These are phyloP conservation scores for Hypoxylon sp. DNA, from an alignment of 2,329 filamentous ascomycete genomes.

Conservation along the genomic window DNA sequence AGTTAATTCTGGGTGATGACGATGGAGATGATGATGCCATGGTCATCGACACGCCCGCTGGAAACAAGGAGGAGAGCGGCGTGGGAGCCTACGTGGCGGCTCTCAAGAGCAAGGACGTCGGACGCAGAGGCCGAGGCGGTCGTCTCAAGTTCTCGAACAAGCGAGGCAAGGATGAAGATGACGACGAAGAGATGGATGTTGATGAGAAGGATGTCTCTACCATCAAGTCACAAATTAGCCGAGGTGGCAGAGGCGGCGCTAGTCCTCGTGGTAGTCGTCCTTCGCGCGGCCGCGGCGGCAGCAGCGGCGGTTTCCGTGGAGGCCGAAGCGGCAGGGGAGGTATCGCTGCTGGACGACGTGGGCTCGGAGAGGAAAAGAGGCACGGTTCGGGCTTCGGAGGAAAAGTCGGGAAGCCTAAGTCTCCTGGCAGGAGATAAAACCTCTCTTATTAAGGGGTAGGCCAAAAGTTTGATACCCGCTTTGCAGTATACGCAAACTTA, in stretches of 20 bases:
- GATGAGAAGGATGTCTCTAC: constrained; percentile 58
- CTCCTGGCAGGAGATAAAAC: constrained; percentile 44
- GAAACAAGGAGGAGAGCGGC: constrained; percentile 58
- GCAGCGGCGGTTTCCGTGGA: constrained; percentile 34
- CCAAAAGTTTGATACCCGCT: constrained; percentile 39
- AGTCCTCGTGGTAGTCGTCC: constrained; percentile 38
- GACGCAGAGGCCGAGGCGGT: constrained; percentile 70
- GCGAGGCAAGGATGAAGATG: constrained; percentile 57
- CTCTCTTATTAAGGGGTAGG: too few relatives aligned
- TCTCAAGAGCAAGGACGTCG: constrained; percentile 72
- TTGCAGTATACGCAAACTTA: constrained; percentile 15
- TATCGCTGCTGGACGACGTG: constrained; percentile 56
- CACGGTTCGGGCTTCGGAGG: constrained; percentile 51
- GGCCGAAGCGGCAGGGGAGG: constrained; percentile 50
- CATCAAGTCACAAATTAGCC: constrained; percentile 60
- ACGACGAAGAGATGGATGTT: constrained; percentile 63
- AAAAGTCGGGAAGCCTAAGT: constrained; percentile 53
- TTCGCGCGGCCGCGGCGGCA: too few relatives aligned
- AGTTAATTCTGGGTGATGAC: constrained; percentile 75
- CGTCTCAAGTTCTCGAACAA: constrained; percentile 77
- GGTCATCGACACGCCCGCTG: constrained; percentile 64
- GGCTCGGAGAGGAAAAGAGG: constrained; percentile 61
- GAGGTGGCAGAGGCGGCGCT: constrained; percentile 39
- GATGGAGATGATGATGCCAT: constrained; percentile 65
- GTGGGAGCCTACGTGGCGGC: constrained; percentile 76